Percentiles rank a stretch among this genome's conserved stretches.
These are phyloP conservation scores for Populus hybrid DNA, from an alignment of 441 rosid genomes.

Conservation along the genomic window DNA sequence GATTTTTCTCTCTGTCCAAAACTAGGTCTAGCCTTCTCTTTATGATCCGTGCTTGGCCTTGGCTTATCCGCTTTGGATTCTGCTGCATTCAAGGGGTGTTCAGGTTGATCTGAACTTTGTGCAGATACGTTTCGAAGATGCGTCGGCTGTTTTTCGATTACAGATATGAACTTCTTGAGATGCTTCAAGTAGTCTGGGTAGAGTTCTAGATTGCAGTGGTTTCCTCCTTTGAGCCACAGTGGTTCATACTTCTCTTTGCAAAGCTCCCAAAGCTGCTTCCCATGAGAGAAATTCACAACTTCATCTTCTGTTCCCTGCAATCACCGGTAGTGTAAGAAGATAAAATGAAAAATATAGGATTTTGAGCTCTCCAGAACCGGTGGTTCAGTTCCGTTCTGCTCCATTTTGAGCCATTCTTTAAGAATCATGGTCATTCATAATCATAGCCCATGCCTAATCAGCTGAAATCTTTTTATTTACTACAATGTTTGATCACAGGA, in stretches of 20 bases:
- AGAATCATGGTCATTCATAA: neutral
- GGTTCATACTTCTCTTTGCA: constrained; percentile 82
- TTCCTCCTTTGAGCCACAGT: constrained; percentile 70
- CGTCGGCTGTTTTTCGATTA: constrained; percentile 53
- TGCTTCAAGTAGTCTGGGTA: constrained; percentile 63
- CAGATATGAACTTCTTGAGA: constrained; percentile 58
- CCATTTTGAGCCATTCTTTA: neutral
- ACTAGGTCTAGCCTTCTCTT: constrained; percentile 50
- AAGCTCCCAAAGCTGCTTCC: constrained; percentile 67
- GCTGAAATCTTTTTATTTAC: neutral
- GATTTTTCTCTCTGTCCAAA: constrained; percentile 55
- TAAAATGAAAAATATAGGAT: neutral
- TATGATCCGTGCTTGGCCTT: constrained; percentile 39
- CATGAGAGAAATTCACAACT: constrained; percentile 70
- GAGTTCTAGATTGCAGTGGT: constrained; percentile 67
- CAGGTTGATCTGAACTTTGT: constrained; percentile 36
- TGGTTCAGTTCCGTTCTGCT: neutral
- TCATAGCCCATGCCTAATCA: neutral
- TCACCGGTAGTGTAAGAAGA: neutral
- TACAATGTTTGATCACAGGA: neutral
- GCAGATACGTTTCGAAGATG: constrained; percentile 30
- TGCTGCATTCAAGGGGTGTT: constrained; percentile 21
- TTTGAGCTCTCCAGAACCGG: neutral
- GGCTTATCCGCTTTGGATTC: constrained; percentile 26
- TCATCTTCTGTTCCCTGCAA: constrained; percentile 76